Evolutionary conservation across 2,329 filamentous ascomycete species (phyloP), one percentile per base, ranked within the genome.

Genomic region (Aureobasidium sp.): DNA sequence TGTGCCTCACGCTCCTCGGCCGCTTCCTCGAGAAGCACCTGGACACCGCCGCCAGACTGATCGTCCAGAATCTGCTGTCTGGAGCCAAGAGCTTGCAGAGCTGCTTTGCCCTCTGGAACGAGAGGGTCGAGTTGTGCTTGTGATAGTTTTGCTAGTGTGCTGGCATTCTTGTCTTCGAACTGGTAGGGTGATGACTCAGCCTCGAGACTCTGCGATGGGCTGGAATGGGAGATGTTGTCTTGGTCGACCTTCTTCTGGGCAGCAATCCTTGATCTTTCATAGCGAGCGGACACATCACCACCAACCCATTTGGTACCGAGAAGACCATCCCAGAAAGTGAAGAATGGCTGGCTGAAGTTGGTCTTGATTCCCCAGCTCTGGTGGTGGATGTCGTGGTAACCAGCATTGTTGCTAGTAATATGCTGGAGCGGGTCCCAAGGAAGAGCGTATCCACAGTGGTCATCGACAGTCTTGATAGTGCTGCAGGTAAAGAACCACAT

Each of bases 351-450:
- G 5, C 87, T 88, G 74, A 91, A 95, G 77, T 95, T 95, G 66
- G 88, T 89, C 83, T 97, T 99, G 82, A 99, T 96, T 62, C 94
- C 94, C 92, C 93, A 97, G 76, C 90, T 95, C 77, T 99, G 94
- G 77, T 99, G 94, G 76, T 99, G 94, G 63, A 99, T 93, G 72
- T 99, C 94, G 72, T 99, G 94, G 76, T 97, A 99, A 39, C 87
- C 88, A 29, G 94, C 93, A 69, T 97, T 97, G 80, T 99, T 97
- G 73, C 89, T 89, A 48, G 92, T 96, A 64, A 97, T 82, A 72
- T 88, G 87, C 80, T 97, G 92, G 60, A 97, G 80, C 2, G 93
- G 93, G 74, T 99, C 94, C 85, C 89, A 97, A 1, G 94, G 94
- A 65, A 99, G 87, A n/a, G 86, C 82, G 72, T 97, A 99, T 66